Conservation (phyloP, 2,329 filamentous ascomycete genomes). For the Zymoseptoria tritici region DNA sequence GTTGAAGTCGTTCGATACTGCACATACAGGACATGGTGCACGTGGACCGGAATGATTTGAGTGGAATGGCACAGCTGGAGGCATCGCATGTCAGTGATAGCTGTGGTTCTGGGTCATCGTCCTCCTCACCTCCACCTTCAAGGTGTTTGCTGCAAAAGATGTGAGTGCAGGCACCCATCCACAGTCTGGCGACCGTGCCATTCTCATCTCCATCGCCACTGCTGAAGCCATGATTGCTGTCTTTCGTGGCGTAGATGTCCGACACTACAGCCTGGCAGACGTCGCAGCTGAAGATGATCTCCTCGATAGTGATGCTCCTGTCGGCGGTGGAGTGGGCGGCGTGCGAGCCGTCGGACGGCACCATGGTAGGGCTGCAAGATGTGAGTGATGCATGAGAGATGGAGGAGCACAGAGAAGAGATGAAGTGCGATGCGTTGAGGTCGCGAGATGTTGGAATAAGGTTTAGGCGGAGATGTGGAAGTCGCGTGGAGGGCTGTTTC, state of each 20-base stretch:
- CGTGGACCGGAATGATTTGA: slow-evolving; percentile 33
- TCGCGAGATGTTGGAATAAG: neutral
- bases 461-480: slow-evolving; percentile 2
- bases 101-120: neutral
- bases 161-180: slow-evolving; percentile 43
- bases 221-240: slow-evolving; percentile 31
- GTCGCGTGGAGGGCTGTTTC: slow-evolving; percentile 1
- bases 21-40: slow-evolving; percentile 41
- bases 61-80: slow-evolving; percentile 40
- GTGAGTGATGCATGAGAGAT: slow-evolving; percentile 1
- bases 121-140: slow-evolving; percentile 39
- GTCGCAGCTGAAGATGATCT: slow-evolving; percentile 44
- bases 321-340: slow-evolving; percentile 1
- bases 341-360: slow-evolving; percentile 3
- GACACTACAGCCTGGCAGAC: slow-evolving; percentile 41
- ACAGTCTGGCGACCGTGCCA: slow-evolving; percentile 38
- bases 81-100: neutral
- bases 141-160: slow-evolving; percentile 43
- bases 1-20: slow-evolving; percentile 3
- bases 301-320: slow-evolving; percentile 13
- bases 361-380: slow-evolving; percentile 6
- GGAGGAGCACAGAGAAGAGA: neutral
- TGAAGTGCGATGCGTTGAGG: neutral
- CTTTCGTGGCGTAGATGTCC: slow-evolving; percentile 37
- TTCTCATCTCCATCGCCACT: slow-evolving; percentile 24